phyloP scores from a whole-genome alignment of 2,329 filamentous ascomycete genomes.

The Gaeumannomyces sp. region DNA sequence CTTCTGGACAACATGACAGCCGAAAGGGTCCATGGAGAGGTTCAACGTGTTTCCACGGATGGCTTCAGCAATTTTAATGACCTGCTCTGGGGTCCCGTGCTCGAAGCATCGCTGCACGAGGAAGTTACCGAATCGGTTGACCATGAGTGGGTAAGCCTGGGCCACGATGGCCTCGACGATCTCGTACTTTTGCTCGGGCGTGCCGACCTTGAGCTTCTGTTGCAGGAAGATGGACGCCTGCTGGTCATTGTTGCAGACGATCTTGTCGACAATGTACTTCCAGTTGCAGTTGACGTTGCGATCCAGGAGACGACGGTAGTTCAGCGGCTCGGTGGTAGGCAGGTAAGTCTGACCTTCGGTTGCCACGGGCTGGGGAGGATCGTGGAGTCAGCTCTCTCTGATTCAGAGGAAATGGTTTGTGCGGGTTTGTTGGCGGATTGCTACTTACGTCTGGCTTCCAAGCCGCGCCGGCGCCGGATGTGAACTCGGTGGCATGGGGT shows the following conservation, averaged over 20 bases:
- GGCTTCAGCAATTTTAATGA: constrained; percentile 87
- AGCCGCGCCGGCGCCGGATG: constrained; percentile 38
- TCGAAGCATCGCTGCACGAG: constrained; percentile 98
- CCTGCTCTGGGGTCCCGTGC: constrained; percentile 89
- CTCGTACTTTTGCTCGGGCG: constrained; percentile 90
- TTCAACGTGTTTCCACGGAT: constrained; percentile 92
- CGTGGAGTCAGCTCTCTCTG: neutral
- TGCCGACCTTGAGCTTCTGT: constrained; percentile 97
- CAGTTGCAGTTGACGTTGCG: constrained; percentile 97
- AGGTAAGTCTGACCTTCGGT: constrained; percentile 70
- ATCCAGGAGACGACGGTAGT: constrained; percentile 91
- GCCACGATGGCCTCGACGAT: constrained; percentile 95
- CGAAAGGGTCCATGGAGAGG: constrained; percentile 97
- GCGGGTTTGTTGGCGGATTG: neutral
- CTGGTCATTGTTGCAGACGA: constrained; percentile 98
- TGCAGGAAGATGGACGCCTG: constrained; percentile 98
- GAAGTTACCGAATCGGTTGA: constrained; percentile 98
- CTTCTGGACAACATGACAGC: constrained; percentile 97
- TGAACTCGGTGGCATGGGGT: constrained; percentile 70
- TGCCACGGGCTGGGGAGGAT: constrained; percentile 32
- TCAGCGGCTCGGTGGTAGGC: constrained; percentile 82
- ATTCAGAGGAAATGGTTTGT: no score
- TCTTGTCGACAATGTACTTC: constrained; percentile 99
- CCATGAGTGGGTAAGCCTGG: constrained; percentile 92
- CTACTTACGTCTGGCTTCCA: constrained; percentile 52